Evolutionary conservation across 73 alveolate species (phyloP).

Genomic region (Paramecium sexaurelia): DNA sequence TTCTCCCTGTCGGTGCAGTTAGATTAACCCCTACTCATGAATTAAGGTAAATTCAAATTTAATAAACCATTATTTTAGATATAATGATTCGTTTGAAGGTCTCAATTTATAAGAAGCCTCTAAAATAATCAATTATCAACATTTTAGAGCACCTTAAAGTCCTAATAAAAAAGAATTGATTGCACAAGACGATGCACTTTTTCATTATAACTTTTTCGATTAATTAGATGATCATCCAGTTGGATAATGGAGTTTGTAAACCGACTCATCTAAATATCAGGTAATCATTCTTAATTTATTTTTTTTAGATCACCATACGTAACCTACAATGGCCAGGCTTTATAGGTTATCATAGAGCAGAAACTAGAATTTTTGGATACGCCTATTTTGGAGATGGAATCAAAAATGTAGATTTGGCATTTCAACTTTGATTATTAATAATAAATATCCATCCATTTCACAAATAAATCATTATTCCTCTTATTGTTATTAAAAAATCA

Average conservation of each 20-base stretch:
- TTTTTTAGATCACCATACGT: slow-evolving; percentile 69
- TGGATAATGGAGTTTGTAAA: slow-evolving; percentile 86
- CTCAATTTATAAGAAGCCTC: slow-evolving; percentile 65
- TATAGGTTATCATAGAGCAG: slow-evolving; percentile 89
- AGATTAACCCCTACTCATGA: slow-evolving; percentile 86
- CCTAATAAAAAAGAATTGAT: slow-evolving; percentile 76
- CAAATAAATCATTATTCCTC: background rate
- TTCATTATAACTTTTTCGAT: slow-evolving; percentile 82
- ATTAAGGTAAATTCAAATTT: slow-evolving; percentile 57
- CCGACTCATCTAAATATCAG: slow-evolving; percentile 78
- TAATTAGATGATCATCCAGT: slow-evolving; percentile 78
- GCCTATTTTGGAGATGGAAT: slow-evolving; percentile 95
- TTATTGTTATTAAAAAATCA: background rate
- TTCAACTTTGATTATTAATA: slow-evolving; percentile 61
- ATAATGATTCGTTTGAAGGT: slow-evolving; percentile 89
- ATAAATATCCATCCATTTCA: background rate
- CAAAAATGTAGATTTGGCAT: slow-evolving; percentile 93
- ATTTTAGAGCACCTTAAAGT: slow-evolving; percentile 83
- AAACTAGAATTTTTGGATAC: slow-evolving; percentile 85
- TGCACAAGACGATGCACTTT: slow-evolving; percentile 93
- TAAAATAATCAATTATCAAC: slow-evolving; percentile 69
- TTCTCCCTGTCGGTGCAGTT: slow-evolving; percentile 85
- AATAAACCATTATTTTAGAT: slow-evolving; percentile 26
- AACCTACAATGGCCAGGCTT: slow-evolving; percentile 94
- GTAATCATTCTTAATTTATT: background rate